phyloP scores from a whole-genome alignment of 805 yeast genomes.

The Saccharomycopsis fibuligera region DNA sequence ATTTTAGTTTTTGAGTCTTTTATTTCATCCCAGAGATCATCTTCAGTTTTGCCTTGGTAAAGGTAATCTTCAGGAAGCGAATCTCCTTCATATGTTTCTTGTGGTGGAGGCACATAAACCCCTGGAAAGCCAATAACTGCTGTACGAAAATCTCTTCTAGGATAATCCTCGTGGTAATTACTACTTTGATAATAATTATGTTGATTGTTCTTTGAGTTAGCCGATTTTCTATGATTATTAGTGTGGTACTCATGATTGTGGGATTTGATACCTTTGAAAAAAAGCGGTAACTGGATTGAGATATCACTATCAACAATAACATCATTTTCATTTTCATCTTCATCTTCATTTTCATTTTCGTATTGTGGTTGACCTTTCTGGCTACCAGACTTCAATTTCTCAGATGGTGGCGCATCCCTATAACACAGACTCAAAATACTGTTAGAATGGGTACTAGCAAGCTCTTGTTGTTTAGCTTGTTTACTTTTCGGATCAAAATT shows the following conservation, averaged over 20 bases:
- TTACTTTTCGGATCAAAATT: not conserved
- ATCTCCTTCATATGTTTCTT: not conserved
- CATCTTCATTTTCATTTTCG: not conserved
- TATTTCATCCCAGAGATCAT: constrained; percentile 6
- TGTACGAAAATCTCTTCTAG: not conserved
- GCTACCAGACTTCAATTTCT: no score
- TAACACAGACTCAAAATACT: constrained; percentile 14
- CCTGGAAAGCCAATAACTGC: not conserved
- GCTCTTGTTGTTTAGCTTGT: not conserved
- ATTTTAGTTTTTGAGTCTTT: constrained; percentile 9
- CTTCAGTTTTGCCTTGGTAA: not conserved
- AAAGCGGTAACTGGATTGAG: constrained; percentile 12
- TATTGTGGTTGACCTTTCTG: no score
- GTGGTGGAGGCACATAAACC: no score
- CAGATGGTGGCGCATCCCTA: no score
- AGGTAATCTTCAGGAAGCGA: constrained; percentile 17
- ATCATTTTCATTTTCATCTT: constrained; percentile 14
- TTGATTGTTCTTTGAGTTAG: not conserved
- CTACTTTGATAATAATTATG: not conserved
- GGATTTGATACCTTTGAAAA: constrained; percentile 19
- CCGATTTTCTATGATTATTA: not conserved
- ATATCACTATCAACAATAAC: constrained; percentile 8
- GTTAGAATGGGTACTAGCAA: not conserved
- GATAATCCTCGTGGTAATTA: not conserved
- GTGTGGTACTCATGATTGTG: constrained; percentile 2